Percentiles rank a stretch among this genome's conserved stretches.
These are phyloP conservation scores for Cercospora beticola DNA, from an alignment of 2,329 filamentous ascomycete genomes.

Conservation along the genomic window DNA sequence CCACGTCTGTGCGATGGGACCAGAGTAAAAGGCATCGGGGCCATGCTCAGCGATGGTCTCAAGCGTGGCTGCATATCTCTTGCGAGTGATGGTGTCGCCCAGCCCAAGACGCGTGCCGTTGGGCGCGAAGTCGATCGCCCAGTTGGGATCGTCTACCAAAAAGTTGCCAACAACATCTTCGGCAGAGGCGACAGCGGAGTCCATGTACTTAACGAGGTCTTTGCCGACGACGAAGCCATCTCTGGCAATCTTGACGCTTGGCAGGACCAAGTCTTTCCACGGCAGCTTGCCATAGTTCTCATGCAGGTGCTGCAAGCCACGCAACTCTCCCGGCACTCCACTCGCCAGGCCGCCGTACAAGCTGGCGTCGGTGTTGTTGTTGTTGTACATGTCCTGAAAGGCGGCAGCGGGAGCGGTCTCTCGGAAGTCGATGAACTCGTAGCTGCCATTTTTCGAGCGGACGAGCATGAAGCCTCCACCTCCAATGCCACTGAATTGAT, in stretches of 20 bases:
- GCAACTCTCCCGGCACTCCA: conserved; percentile 71
- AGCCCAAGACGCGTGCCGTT: conserved; percentile 70
- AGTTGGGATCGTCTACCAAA: conserved; percentile 70
- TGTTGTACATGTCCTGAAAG: conserved; percentile 79
- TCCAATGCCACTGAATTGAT: conserved; percentile 63
- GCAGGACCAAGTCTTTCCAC: conserved; percentile 65
- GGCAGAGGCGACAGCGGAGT: conserved; percentile 47
- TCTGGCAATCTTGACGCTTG: conserved; percentile 71
- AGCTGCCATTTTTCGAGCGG: conserved; percentile 62
- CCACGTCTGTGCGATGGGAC: conserved; percentile 70
- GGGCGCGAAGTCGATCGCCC: conserved; percentile 86
- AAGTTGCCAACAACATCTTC: conserved; percentile 56
- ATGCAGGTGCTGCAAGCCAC: conserved; percentile 78
- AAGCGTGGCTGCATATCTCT: conserved; percentile 76
- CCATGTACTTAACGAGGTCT: conserved; percentile 75
- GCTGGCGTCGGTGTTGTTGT: conserved; percentile 66
- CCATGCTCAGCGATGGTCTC: conserved; percentile 74
- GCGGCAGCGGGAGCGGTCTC: conserved; percentile 83
- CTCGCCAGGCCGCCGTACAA: conserved; percentile 51
- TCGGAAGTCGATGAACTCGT: conserved; percentile 86
- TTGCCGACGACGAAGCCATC: conserved; percentile 70
- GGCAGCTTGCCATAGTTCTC: conserved; percentile 61
- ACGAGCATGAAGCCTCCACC: conserved; percentile 72
- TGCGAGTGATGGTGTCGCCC: conserved; percentile 76
- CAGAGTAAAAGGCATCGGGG: conserved; percentile 70